Base-by-base conservation (phyloP, 306 rosid genomes). In the Chamaecrista fasciculata region DNA sequence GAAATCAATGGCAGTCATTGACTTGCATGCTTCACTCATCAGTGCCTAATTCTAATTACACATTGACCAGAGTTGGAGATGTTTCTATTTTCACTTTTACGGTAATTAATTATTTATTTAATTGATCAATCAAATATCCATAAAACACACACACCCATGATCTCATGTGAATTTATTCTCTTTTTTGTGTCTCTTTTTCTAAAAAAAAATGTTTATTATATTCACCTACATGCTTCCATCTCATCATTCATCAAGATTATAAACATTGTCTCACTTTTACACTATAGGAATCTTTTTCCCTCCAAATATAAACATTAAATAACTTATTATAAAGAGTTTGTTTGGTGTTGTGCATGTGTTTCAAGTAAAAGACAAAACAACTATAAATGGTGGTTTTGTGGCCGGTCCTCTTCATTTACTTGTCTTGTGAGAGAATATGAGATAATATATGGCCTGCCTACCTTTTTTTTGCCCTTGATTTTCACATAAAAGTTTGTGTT, bases 1-100 rank as follows among this genome's bases (percentile, higher is more conserved):
- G 72, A 46, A 90, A 94, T 46, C 98, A 94, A 71, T 94, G 98
- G 98, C 91, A 88, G 50, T 94, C 98, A 1, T 66, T 94, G 61
- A 85, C 95, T 8, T 94, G 98, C 72, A 46, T 86, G 86, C 97
- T 94, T 69, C 92, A 90, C 60, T 77, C 85, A 0, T 59, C 86
- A 1, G 71, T 86, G 10, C 97, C 98, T 25, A 39, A 39, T 43
- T 65, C 98, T 16, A 61, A 29, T 29, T 90, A 86, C 66, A 82
- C 75, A 4, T 0, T 83, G 16, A 57, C 63, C 1, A 78, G 92
- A 76, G 71, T 79, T 1, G 84, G 70, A 12, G 90, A 86, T 64
- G 80, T 94, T 59, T 94, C 98, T 31, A 83, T 51, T 2, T 85
- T 94, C 26, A 66, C 86, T 37, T 82, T 88, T 11, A 73, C 83